Evolutionary conservation across 2,329 filamentous ascomycete species (phyloP).

Genomic region (Periconia macrospinosa): DNA sequence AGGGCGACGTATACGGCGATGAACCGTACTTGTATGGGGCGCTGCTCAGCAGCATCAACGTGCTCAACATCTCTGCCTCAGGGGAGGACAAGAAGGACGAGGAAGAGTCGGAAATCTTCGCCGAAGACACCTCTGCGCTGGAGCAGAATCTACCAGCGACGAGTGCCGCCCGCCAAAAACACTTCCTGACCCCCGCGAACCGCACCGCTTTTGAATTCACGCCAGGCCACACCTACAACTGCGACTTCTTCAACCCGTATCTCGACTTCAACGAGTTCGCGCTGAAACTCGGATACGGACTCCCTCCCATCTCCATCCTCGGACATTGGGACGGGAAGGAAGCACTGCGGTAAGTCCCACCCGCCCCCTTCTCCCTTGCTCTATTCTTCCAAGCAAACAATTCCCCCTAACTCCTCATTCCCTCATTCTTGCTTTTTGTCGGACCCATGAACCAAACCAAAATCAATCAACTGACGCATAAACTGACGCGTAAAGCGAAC

Average conservation of each 20-base stretch:
- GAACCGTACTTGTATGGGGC: constrained; percentile 84
- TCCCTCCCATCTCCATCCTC: constrained; percentile 76
- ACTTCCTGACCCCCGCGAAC: constrained; percentile 60
- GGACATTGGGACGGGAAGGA: constrained; percentile 80
- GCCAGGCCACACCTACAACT: constrained; percentile 61
- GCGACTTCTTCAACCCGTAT: constrained; percentile 89
- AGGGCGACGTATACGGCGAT: constrained; percentile 88
- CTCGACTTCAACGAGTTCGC: constrained; percentile 82
- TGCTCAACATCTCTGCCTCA: constrained; percentile 67
- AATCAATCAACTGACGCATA: constrained; percentile 30
- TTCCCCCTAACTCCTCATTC: neutral
- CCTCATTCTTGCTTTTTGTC: no score
- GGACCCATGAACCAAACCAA: no score
- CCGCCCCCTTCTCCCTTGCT: no score
- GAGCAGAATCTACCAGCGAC: constrained; percentile 48
- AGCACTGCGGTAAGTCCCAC: constrained; percentile 59
- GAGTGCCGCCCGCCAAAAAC: constrained; percentile 57
- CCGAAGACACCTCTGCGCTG: constrained; percentile 54
- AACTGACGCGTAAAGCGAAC: constrained; percentile 64
- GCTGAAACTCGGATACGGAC: constrained; percentile 53
- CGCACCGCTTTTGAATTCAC: constrained; percentile 64
- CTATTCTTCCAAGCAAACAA: no score
- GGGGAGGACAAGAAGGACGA: constrained; percentile 64
- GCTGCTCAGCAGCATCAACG: constrained; percentile 78
- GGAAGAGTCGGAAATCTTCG: constrained; percentile 62